phyloP scores from a whole-genome alignment of 768 basidiomycete genomes.

The Leccinum boreale region DNA sequence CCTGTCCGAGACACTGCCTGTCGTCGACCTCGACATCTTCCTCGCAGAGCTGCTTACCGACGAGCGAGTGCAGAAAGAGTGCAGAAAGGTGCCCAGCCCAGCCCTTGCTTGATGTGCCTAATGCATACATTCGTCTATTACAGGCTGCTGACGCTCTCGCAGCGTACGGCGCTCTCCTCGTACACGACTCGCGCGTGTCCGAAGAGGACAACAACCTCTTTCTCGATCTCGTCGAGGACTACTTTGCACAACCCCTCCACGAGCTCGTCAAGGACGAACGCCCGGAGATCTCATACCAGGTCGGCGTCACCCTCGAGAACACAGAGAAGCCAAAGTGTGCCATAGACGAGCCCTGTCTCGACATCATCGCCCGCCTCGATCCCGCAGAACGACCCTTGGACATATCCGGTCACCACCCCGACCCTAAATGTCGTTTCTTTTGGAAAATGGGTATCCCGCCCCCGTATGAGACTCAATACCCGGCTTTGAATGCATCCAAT shows the following conservation, averaged over 20 bases:
- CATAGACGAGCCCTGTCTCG: constrained; percentile 76
- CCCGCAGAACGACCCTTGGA: constrained; percentile 83
- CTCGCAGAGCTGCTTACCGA: constrained; percentile 44
- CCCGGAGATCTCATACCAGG: constrained; percentile 86
- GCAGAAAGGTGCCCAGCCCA: constrained; percentile 48
- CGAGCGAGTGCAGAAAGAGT: constrained; percentile 54
- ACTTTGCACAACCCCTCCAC: constrained; percentile 71
- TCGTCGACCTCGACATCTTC: constrained; percentile 78
- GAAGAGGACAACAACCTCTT: constrained; percentile 80
- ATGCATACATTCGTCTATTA: neutral
- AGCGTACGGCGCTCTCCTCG: constrained; percentile 79
- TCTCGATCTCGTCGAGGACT: constrained; percentile 89
- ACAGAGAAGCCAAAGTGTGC: constrained; percentile 91
- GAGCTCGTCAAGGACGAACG: constrained; percentile 73
- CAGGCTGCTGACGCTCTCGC: constrained; percentile 83
- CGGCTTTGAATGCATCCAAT: constrained; percentile 75
- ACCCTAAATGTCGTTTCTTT: constrained; percentile 95
- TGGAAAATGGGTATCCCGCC: constrained; percentile 77
- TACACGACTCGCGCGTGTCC: constrained; percentile 81
- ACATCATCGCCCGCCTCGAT: constrained; percentile 73
- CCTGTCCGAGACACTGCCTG: constrained; percentile 55
- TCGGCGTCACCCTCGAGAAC: constrained; percentile 94
- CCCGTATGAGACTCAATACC: constrained; percentile 77
- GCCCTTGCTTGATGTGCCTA: neutral
- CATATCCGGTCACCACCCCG: constrained; percentile 72